Evolutionary conservation across 2,329 filamentous ascomycete species (phyloP).

Genomic region (Monascus ruber): DNA sequence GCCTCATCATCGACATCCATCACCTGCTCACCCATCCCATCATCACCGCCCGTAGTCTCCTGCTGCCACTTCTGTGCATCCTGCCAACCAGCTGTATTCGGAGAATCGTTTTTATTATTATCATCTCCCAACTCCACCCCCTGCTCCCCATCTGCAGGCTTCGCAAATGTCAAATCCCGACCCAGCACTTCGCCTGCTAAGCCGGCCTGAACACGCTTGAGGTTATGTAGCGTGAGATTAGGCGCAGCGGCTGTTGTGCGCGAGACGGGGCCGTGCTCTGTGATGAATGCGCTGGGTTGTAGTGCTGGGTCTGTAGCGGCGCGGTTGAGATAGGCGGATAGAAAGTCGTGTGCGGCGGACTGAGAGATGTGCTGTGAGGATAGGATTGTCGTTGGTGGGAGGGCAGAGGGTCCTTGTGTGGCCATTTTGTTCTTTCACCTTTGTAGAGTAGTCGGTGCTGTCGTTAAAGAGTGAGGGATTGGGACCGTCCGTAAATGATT

Average conservation of each 20-base stretch:
- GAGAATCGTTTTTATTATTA: conserved; percentile 16
- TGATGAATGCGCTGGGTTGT: conserved; percentile 34
- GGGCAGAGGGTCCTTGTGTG: conserved; percentile 22
- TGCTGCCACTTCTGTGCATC: conserved; percentile 25
- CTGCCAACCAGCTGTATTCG: conserved; percentile 12
- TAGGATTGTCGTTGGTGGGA: conserved; percentile 28
- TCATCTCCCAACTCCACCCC: conserved; percentile 13
- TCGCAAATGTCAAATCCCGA: conserved; percentile 28
- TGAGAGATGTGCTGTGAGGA: conserved; percentile 24
- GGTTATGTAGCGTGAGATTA: conserved; percentile 33
- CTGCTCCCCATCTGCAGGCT: conserved; percentile 21
- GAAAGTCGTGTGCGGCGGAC: conserved; percentile 30
- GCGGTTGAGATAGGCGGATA: conserved; percentile 32
- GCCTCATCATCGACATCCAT: conserved; percentile 29
- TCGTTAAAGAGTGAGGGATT: background rate
- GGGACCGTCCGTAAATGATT: no score
- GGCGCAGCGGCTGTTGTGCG: conserved; percentile 30
- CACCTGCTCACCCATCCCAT: conserved; percentile 24
- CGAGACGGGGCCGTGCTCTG: conserved; percentile 31
- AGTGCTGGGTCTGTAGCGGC: conserved; percentile 30
- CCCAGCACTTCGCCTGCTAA: conserved; percentile 32
- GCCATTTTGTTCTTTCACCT: conserved; percentile 20
- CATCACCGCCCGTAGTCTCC: conserved; percentile 35
- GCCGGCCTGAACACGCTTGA: conserved; percentile 35
- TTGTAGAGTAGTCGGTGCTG: conserved; percentile 1